These are phyloP conservation scores for Saraca asoca DNA, from an alignment of 331 rosid species.

Conservation along the genomic window DNA sequence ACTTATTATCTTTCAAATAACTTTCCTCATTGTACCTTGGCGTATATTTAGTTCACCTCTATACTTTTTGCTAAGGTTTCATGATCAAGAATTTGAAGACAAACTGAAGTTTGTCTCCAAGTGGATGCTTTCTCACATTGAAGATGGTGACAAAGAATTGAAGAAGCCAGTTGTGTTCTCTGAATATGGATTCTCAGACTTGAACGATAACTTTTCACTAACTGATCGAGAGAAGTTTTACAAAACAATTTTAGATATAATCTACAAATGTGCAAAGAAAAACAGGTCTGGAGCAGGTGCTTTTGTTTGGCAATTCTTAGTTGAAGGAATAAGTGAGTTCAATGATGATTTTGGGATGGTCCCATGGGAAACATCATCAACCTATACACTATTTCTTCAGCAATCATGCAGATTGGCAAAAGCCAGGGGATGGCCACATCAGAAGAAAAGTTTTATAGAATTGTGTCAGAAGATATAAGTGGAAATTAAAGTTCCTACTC, in stretches of 20 bases:
- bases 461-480: slow-evolving; percentile 49
- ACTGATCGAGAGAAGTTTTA: slow-evolving; percentile 67
- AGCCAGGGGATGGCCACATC: slow-evolving; percentile 52
- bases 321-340: slow-evolving; percentile 73
- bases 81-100: slow-evolving; percentile 55
- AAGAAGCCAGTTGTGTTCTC: slow-evolving; percentile 89
- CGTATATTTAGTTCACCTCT: not conserved
- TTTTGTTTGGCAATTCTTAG: slow-evolving; percentile 85
- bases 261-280: slow-evolving; percentile 79
- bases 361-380: slow-evolving; percentile 67
- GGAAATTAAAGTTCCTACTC: slow-evolving; percentile 26
- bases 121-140: slow-evolving; percentile 96
- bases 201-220: slow-evolving; percentile 56
- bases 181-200: slow-evolving; percentile 80
- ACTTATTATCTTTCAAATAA: slow-evolving; percentile 1
- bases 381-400: slow-evolving; percentile 49
- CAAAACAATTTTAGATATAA: slow-evolving; percentile 55
- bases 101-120: slow-evolving; percentile 69
- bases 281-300: slow-evolving; percentile 79
- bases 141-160: slow-evolving; percentile 77
- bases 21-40: slow-evolving; percentile 9
- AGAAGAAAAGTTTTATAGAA: slow-evolving; percentile 47
- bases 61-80: slow-evolving; percentile 54
- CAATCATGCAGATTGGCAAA: slow-evolving; percentile 83
- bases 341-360: slow-evolving; percentile 83